These are phyloP conservation scores for Buxus sempervirens DNA, from an alignment of 164 flowering plant species.

Conservation along the genomic window DNA sequence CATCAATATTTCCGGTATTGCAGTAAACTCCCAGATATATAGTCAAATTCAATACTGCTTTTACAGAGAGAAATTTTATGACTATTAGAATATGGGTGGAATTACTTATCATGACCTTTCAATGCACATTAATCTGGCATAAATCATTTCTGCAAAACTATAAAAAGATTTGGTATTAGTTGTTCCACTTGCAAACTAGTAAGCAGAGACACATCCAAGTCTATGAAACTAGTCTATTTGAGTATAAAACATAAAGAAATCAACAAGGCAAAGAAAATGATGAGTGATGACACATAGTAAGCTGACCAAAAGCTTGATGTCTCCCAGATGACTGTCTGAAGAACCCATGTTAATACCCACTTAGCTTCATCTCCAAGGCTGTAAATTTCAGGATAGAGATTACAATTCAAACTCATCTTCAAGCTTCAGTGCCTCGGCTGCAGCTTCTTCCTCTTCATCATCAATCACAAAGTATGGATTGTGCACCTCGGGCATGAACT, in stretches of 20 bases:
- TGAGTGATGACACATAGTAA: not conserved
- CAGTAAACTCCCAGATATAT: no score
- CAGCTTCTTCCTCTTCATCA: constrained; percentile 13
- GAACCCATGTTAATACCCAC: not conserved
- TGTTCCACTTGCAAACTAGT: not conserved
- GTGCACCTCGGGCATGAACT: not conserved
- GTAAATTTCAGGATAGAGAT: not conserved
- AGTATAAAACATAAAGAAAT: constrained; percentile 8
- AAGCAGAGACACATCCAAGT: not conserved
- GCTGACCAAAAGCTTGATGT: constrained; percentile 5
- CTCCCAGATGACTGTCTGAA: not conserved
- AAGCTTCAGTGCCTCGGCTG: constrained; percentile 9
- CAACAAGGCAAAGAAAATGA: not conserved
- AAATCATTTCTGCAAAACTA: no score
- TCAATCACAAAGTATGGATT: constrained; percentile 10
- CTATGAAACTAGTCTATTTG: constrained; percentile 1
- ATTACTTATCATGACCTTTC: no score
- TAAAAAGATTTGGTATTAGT: not conserved
- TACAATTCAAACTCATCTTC: constrained; percentile 11
- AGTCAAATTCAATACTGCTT: no score
- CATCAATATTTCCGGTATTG: no score
- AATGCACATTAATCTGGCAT: no score
- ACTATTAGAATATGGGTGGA: no score
- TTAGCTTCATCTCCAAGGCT: not conserved
- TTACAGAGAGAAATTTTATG: no score